phyloP scores from a whole-genome alignment of 768 basidiomycete genomes.

The Pleurotus pulmonarius region DNA sequence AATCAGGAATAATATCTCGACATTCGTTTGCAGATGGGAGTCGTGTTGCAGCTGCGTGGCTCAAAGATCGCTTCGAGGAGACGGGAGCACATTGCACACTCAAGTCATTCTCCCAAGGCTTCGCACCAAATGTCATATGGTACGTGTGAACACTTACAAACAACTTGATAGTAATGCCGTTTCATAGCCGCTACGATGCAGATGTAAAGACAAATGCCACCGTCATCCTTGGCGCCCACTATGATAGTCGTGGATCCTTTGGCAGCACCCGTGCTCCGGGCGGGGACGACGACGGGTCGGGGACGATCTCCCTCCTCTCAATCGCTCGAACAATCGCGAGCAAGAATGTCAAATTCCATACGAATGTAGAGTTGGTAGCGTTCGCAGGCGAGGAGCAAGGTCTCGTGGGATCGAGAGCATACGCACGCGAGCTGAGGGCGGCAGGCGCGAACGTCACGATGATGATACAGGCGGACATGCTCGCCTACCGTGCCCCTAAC shows the following conservation, averaged over 20 bases:
- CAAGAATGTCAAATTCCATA: slow-evolving; percentile 64
- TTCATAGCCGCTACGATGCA: slow-evolving; percentile 53
- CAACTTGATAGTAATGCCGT: no score
- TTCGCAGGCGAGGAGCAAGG: slow-evolving; percentile 96
- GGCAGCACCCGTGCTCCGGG: slow-evolving; percentile 66
- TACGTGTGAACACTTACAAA: slow-evolving; percentile 25
- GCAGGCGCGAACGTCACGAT: slow-evolving; percentile 65
- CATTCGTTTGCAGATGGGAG: slow-evolving; percentile 78
- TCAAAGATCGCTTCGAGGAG: slow-evolving; percentile 68
- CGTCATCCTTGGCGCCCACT: slow-evolving; percentile 81
- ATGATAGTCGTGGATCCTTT: slow-evolving; percentile 89
- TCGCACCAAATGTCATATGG: slow-evolving; percentile 88
- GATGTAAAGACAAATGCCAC: slow-evolving; percentile 55
- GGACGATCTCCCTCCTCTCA: slow-evolving; percentile 67
- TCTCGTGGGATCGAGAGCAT: slow-evolving; percentile 70
- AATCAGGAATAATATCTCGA: slow-evolving; percentile 70
- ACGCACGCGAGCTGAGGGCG: slow-evolving; percentile 61
- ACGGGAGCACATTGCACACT: slow-evolving; percentile 75
- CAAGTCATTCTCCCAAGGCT: slow-evolving; percentile 62
- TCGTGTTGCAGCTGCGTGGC: slow-evolving; percentile 63
- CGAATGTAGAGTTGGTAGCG: slow-evolving; percentile 74
- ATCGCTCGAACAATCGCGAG: slow-evolving; percentile 75
- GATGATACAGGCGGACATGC: slow-evolving; percentile 93
- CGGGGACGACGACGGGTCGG: slow-evolving; percentile 51
- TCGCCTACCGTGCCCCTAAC: slow-evolving; percentile 72